phyloP scores from a whole-genome alignment of 495 filamentous ascomycete species.

The Neurospora sp. region DNA sequence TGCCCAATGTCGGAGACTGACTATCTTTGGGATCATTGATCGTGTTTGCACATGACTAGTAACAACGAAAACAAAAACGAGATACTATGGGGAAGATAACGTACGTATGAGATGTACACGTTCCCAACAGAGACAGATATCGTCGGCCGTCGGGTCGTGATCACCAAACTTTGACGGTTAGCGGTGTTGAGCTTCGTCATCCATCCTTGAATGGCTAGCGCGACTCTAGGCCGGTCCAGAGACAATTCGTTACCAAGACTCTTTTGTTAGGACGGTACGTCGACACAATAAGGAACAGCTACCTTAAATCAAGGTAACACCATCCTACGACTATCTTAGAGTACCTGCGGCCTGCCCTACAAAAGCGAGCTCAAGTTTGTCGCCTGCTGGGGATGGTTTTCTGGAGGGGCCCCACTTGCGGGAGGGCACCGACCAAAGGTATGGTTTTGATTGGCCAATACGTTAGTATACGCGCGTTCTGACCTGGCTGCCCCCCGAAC shows the following conservation, averaged over 20 bases:
- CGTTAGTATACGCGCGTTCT: not conserved
- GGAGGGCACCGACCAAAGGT: not conserved
- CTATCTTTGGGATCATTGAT: not conserved
- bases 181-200: not conserved
- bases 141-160: not conserved
- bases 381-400: not conserved
- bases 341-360: not conserved
- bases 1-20: not conserved
- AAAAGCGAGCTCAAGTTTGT: not conserved
- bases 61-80: not conserved
- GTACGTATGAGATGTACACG: not conserved
- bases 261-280: not conserved
- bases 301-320: not conserved
- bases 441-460: not conserved
- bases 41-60: not conserved
- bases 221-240: not conserved
- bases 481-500: not conserved
- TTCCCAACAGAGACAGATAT: not conserved
- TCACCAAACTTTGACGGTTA: not conserved
- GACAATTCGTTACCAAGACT: not conserved
- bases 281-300: fast-evolving
- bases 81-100: not conserved
- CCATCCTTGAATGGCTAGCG: not conserved
- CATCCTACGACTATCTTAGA: not conserved
- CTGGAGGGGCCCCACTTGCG: not conserved